Base-by-base conservation (phyloP, 108 stramenopile genomes). In the Cylindrotheca closterium region DNA sequence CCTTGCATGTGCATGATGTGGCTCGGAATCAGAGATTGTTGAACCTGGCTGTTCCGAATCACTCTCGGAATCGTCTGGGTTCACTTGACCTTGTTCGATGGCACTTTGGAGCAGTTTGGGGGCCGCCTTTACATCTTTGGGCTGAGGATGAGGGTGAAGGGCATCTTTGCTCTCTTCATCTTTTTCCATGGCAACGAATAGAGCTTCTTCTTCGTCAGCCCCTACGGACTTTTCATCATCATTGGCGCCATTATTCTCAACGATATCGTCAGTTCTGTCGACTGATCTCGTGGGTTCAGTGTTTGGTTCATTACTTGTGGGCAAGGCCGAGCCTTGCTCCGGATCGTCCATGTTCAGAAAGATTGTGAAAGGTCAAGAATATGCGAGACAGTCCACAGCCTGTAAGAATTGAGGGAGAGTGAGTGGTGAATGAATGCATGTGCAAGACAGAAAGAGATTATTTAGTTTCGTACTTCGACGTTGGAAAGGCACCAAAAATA, bases 21-120 rank as follows among this genome's bases (percentile, higher is more conserved):
- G 42, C n/a, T 60, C 58, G 10, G 51, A 25, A 5, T 30, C 51
- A 1, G 45, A 25, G 10, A 60, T 32, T 30, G 30, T 73, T 15
- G 73, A 82, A 2, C 30, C 73, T 26, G 67, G 78, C 60, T 79
- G 80, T 68, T 81, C 79, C 30, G 70, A 72, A 55, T 77, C 85
- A n/a, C 64, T 73, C 71, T 86, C 86, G 30, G 81, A 80, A 24
- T 87, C 84, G 34, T 82, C 81, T 50, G 78, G 74, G 8, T 79
- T 76, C 49, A 88, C 87, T 52, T 88, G 68, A 30, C 88, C 93
- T 45, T 77, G 74, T 30, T 73, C 74, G 52, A 89, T 65, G 4
- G 88, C 88, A 24, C 74, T 60, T 71, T 83, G 79, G 26, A 94
- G 37, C 37, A 94, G 66, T 55, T 70, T 86, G 48, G 91, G 91